These are phyloP conservation scores for Rhizopogon rudus DNA, from an alignment of 768 basidiomycete genomes.

Conservation along the genomic window DNA sequence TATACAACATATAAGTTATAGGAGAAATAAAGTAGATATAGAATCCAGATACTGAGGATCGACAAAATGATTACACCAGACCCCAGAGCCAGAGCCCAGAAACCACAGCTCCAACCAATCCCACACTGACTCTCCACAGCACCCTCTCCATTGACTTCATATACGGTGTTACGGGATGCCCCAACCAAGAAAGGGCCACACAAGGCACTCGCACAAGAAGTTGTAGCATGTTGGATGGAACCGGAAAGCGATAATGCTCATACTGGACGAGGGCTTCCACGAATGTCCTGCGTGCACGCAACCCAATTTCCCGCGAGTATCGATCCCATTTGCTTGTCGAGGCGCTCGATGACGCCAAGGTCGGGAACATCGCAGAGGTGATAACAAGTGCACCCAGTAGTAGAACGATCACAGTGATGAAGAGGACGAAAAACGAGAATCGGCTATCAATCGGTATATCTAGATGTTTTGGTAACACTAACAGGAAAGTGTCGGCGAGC, in stretches of 20 bases:
- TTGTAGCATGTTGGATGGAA: slow-evolving; percentile 46
- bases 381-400: slow-evolving; percentile 27
- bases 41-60: neutral
- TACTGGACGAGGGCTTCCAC: slow-evolving; percentile 32
- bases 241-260: slow-evolving; percentile 38
- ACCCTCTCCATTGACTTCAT: slow-evolving; percentile 21
- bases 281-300: slow-evolving; percentile 39
- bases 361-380: slow-evolving; percentile 25
- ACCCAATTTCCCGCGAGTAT: slow-evolving; percentile 39
- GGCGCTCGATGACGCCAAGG: slow-evolving; percentile 2
- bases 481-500: slow-evolving; percentile 33
- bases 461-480: slow-evolving; percentile 1
- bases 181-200: slow-evolving; percentile 9
- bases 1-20: too few relatives aligned
- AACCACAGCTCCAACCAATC: slow-evolving; percentile 30
- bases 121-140: slow-evolving; percentile 40
- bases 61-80: slow-evolving; percentile 2
- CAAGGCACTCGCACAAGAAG: neutral
- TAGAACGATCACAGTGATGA: slow-evolving; percentile 28
- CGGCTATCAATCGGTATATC: slow-evolving; percentile 42
- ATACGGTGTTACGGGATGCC: slow-evolving; percentile 9
- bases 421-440: slow-evolving; percentile 35
- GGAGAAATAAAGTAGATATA: neutral
- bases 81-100: slow-evolving; percentile 24
- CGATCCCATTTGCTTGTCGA: slow-evolving; percentile 38